Percentiles rank a stretch among this genome's conserved stretches.
Evolutionary conservation across 2,329 filamentous ascomycete genomes (phyloP).

Genomic region (Pyricularia sp.): DNA sequence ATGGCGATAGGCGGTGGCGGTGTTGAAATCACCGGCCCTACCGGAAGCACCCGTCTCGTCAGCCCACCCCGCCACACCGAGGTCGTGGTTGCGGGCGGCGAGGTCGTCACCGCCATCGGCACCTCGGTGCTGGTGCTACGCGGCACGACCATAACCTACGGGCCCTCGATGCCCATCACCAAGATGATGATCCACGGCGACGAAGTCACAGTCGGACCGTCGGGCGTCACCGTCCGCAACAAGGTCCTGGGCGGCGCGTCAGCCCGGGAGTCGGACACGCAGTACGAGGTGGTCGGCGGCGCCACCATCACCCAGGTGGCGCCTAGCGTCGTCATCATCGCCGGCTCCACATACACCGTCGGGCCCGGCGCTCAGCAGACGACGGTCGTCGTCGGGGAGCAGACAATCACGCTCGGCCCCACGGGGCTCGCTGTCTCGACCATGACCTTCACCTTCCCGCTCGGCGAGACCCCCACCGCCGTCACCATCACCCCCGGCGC

Average conservation of each 20-base stretch:
- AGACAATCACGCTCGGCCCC: slow-evolving; percentile 42
- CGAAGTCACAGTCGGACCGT: slow-evolving; percentile 39
- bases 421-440: slow-evolving; percentile 37
- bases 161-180: slow-evolving; percentile 21
- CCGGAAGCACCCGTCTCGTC: slow-evolving; percentile 26
- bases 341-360: slow-evolving; percentile 40
- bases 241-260: slow-evolving; percentile 32
- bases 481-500: slow-evolving; percentile 24
- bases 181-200: slow-evolving; percentile 34
- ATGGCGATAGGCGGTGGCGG: slow-evolving; percentile 23
- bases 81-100: slow-evolving; percentile 36
- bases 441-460: slow-evolving; percentile 34
- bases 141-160: slow-evolving; percentile 33
- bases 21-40: slow-evolving; percentile 23
- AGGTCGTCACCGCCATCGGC: slow-evolving; percentile 32
- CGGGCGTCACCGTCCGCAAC: slow-evolving; percentile 29
- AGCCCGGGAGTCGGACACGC: slow-evolving; percentile 25
- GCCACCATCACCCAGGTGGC: slow-evolving; percentile 41
- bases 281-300: slow-evolving; percentile 39
- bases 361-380: slow-evolving; percentile 32
- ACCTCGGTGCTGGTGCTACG: slow-evolving; percentile 32
- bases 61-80: slow-evolving; percentile 26
- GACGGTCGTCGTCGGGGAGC: slow-evolving; percentile 37
- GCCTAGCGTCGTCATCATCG: slow-evolving; percentile 38
- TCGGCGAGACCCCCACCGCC: slow-evolving; percentile 30